phyloP scores from a whole-genome alignment of 2,329 filamentous ascomycete genomes.

The Diaporthe citrichinensis region DNA sequence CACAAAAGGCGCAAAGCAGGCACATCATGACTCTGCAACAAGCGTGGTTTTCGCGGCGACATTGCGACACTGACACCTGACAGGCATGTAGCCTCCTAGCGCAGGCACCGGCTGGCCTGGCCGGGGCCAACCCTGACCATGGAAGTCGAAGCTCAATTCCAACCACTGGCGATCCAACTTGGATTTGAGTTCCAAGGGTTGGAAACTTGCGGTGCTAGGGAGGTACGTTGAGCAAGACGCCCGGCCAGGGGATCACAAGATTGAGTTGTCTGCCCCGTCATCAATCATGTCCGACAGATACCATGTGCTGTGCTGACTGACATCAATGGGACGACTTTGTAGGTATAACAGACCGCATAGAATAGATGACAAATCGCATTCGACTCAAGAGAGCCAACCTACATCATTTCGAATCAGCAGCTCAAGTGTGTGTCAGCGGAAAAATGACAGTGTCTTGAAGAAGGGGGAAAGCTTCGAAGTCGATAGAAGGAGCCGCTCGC shows the following conservation, averaged over 20 bases:
- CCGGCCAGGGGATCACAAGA: not conserved
- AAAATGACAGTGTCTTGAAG: not conserved
- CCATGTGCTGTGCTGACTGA: not conserved
- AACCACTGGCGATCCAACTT: constrained; percentile 32
- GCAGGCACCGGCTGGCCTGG: constrained; percentile 3
- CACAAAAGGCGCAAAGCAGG: constrained; percentile 39
- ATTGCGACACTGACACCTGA: constrained; percentile 21
- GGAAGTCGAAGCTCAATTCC: not conserved
- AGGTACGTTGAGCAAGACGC: not conserved
- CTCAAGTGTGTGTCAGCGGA: not conserved
- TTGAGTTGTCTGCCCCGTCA: constrained; percentile 9
- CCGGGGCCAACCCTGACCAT: not conserved
- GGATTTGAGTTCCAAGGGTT: constrained; percentile 12
- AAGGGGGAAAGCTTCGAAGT: not conserved
- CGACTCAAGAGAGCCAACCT: not conserved
- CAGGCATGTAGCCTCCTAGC: constrained; percentile 28
- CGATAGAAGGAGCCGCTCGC: not conserved
- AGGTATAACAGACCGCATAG: not conserved
- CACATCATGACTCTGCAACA: constrained; percentile 20
- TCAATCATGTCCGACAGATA: not conserved
- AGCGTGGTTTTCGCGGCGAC: constrained; percentile 42
- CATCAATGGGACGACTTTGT: not conserved
- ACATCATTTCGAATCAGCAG: not conserved
- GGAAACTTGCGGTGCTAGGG: not conserved
- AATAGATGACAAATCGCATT: constrained; percentile 1